Percentiles rank a stretch among this genome's conserved stretches.
Conservation (phyloP, 768 basidiomycete genomes). For the Trametes gibbosa region DNA sequence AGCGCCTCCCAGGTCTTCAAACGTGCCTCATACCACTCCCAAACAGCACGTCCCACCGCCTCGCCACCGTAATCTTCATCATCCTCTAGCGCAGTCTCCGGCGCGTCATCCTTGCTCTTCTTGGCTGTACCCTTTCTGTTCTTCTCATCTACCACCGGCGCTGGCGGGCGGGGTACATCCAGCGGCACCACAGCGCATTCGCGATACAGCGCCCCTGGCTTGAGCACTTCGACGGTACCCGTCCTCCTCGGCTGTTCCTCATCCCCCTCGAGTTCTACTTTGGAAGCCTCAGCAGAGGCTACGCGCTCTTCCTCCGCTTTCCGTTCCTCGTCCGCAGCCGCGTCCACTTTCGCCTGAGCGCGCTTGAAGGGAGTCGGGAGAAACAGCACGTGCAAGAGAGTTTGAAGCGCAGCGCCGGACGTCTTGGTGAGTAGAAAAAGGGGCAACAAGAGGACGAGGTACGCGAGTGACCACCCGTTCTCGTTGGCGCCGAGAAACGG, state of each 20-base stretch:
- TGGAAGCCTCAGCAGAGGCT: not conserved
- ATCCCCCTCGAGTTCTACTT: constrained; percentile 20
- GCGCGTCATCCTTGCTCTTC: constrained; percentile 24
- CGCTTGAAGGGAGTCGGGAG: constrained; percentile 76
- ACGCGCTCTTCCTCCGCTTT: constrained; percentile 13
- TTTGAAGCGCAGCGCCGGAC: constrained; percentile 61
- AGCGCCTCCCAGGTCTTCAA: constrained; percentile 62
- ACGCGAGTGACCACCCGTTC: constrained; percentile 49
- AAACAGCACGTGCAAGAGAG: constrained; percentile 78
- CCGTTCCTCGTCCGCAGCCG: constrained; percentile 24
- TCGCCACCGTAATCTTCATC: constrained; percentile 76
- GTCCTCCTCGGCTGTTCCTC: constrained; percentile 2
- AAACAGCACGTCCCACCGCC: constrained; percentile 60
- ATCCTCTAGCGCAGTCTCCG: constrained; percentile 40
- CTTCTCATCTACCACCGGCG: constrained; percentile 19
- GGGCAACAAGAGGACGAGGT: constrained; percentile 63
- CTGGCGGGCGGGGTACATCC: constrained; percentile 21
- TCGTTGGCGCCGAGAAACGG: constrained; percentile 47
- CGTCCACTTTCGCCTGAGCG: constrained; percentile 29
- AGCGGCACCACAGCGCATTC: constrained; percentile 64
- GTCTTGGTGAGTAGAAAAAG: constrained; percentile 71
- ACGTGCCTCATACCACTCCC: constrained; percentile 72
- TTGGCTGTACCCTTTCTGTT: constrained; percentile 18
- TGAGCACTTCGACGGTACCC: constrained; percentile 59
- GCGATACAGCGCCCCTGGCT: constrained; percentile 74